phyloP scores from a whole-genome alignment of 345 rosid genomes.

The Limnanthes douglasii region DNA sequence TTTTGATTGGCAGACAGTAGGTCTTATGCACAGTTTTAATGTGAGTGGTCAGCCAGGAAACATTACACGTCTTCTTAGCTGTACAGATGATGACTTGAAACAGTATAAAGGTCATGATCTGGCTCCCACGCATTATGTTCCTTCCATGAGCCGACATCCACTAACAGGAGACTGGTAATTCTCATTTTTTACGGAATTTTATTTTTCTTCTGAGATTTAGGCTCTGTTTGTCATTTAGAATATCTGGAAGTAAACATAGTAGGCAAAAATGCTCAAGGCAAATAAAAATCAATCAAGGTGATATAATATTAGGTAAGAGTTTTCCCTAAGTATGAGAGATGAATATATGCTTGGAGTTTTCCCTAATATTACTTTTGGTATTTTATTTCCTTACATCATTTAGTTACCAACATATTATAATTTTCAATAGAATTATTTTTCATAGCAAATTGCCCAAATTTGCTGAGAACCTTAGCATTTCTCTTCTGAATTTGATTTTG shows the following conservation, averaged over 20 bases:
- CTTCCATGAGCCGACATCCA: conserved; percentile 78
- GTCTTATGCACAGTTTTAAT: conserved; percentile 61
- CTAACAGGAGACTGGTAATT: conserved; percentile 65
- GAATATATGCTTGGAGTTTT: too few species aligned
- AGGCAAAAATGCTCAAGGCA: too few species aligned
- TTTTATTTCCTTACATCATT: too few species aligned
- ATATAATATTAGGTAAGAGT: too few species aligned
- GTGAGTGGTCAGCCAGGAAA: conserved; percentile 71
- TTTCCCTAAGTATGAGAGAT: too few species aligned
- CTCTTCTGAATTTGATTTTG: not conserved
- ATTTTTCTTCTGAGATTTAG: not conserved
- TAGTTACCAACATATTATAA: too few species aligned
- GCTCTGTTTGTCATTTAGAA: too few species aligned
- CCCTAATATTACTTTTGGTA: too few species aligned
- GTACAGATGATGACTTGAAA: conserved; percentile 54
- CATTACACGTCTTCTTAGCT: conserved; percentile 70
- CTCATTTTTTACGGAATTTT: conserved; percentile 4
- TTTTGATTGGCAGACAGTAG: conserved; percentile 87
- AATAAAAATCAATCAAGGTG: too few species aligned
- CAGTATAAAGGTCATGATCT: conserved; percentile 47
- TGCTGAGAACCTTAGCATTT: not conserved
- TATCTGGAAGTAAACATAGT: too few species aligned
- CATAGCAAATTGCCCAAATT: conserved; percentile 1
- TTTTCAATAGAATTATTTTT: too few species aligned
- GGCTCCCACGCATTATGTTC: conserved; percentile 78